Evolutionary conservation across 352 stramenopile species (phyloP).

Genomic region (Globisporangium megalacanthum): DNA sequence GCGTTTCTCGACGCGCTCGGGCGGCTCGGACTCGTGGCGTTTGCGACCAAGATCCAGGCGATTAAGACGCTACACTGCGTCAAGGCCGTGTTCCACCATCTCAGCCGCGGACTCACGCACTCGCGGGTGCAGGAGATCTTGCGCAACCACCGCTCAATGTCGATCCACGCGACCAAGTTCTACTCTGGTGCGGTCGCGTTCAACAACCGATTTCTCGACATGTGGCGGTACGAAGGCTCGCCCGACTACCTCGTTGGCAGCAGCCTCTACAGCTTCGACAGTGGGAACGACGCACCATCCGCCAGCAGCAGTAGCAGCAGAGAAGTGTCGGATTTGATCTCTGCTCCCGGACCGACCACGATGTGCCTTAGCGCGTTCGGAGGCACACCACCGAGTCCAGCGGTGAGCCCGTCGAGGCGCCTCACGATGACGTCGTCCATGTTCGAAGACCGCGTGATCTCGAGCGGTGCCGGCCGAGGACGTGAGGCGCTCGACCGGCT

Average conservation of each 20-base stretch:
- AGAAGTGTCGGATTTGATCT: background rate
- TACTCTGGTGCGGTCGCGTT: constrained; percentile 72
- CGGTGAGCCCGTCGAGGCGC: constrained; percentile 7
- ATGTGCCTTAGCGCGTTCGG: background rate
- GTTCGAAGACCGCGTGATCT: constrained; percentile 40
- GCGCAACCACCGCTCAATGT: constrained; percentile 56
- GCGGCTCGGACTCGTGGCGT: constrained; percentile 45
- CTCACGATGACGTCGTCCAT: constrained; percentile 24
- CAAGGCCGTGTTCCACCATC: constrained; percentile 74
- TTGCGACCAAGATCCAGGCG: constrained; percentile 29
- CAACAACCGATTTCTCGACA: constrained; percentile 75
- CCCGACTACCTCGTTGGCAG: constrained; percentile 64
- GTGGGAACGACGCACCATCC: constrained; percentile 3
- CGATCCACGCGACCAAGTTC: constrained; percentile 63
- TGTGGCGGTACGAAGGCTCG: constrained; percentile 76
- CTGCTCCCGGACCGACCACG: background rate
- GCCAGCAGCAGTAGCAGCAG: background rate
- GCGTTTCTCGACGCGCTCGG: constrained; percentile 62
- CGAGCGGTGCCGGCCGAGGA: constrained; percentile 34
- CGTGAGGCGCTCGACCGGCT: constrained; percentile 54
- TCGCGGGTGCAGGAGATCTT: constrained; percentile 62
- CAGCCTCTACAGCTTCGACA: constrained; percentile 19
- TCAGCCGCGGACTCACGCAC: constrained; percentile 59
- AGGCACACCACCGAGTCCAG: constrained; percentile 1
- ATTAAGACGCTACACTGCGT: constrained; percentile 55